Evolutionary conservation across 225 moss, liverwort and hornwort species (phyloP).

Genomic region (Bryum argenteum): DNA sequence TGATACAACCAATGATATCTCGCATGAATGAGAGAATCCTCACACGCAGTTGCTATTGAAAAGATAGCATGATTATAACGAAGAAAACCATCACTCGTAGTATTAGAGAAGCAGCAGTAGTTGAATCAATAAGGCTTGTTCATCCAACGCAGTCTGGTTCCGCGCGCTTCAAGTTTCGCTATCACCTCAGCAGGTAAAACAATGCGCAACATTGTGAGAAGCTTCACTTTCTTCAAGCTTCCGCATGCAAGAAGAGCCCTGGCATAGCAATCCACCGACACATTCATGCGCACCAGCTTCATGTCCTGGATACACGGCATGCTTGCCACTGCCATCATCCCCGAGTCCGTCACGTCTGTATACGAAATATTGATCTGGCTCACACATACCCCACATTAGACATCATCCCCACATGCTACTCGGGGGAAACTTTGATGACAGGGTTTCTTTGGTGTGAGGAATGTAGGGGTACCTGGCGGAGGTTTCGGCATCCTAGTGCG

Average conservation of each 20-base stretch:
- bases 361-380: slow-evolving; percentile 70
- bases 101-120: neutral
- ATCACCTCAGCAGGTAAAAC: slow-evolving; percentile 43
- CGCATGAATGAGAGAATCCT: slow-evolving; percentile 1
- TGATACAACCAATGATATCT: slow-evolving; percentile 7
- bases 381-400: too few species aligned
- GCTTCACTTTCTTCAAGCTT: slow-evolving; percentile 72
- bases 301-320: slow-evolving; percentile 69
- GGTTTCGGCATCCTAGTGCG: slow-evolving; percentile 59
- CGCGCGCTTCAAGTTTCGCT: slow-evolving; percentile 51
- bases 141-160: slow-evolving; percentile 64
- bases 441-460: too few species aligned
- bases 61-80: too few species aligned
- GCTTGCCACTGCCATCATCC: slow-evolving; percentile 58
- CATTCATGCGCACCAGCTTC: slow-evolving; percentile 65
- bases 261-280: slow-evolving; percentile 45
- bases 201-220: slow-evolving; percentile 43
- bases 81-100: too few species aligned
- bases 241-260: slow-evolving; percentile 54
- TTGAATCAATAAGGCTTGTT: slow-evolving; percentile 30
- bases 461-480: slow-evolving; percentile 57
- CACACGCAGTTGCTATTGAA: neutral
- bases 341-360: slow-evolving; percentile 59
- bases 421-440: too few species aligned
- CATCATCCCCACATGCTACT: too few species aligned